Conservation (phyloP, 371 early-diverging fungal genomes). For the Rhizomucor pusillus region DNA sequence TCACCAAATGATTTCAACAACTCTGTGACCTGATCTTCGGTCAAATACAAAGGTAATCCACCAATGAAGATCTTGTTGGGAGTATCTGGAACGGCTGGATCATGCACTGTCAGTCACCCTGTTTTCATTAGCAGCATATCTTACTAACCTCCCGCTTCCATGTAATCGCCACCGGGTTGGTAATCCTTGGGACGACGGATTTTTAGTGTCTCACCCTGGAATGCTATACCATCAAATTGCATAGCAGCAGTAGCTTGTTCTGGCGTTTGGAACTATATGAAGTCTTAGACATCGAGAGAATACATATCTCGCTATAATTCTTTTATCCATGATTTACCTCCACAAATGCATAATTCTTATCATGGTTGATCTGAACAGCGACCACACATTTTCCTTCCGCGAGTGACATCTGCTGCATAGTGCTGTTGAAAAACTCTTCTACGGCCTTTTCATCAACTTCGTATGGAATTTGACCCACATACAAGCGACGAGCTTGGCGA, state of each 20-base stretch:
- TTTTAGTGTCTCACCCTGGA: conserved; percentile 80
- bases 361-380: conserved; percentile 85
- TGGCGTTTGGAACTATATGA: conserved; percentile 73
- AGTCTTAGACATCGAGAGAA: neutral
- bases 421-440: conserved; percentile 83
- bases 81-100: conserved; percentile 81
- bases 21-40: conserved; percentile 93
- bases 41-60: conserved; percentile 86
- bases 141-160: neutral
- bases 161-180: conserved; percentile 54
- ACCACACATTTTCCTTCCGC: conserved; percentile 66
- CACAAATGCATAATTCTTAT: conserved; percentile 93
- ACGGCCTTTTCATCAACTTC: conserved; percentile 76
- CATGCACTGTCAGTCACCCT: conserved; percentile 51
- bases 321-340: conserved; percentile 55
- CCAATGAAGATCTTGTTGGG: conserved; percentile 95
- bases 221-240: conserved; percentile 90
- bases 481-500: conserved; percentile 82
- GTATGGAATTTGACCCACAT: conserved; percentile 91
- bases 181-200: conserved; percentile 96
- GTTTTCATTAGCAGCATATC: conserved; percentile 49
- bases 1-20: conserved; percentile 92
- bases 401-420: conserved; percentile 72
- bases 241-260: conserved; percentile 91
- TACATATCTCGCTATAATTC: neutral